Evolutionary conservation across 805 yeast genomes (phyloP).

Genomic region (Hanseniaspora taiwanica): DNA sequence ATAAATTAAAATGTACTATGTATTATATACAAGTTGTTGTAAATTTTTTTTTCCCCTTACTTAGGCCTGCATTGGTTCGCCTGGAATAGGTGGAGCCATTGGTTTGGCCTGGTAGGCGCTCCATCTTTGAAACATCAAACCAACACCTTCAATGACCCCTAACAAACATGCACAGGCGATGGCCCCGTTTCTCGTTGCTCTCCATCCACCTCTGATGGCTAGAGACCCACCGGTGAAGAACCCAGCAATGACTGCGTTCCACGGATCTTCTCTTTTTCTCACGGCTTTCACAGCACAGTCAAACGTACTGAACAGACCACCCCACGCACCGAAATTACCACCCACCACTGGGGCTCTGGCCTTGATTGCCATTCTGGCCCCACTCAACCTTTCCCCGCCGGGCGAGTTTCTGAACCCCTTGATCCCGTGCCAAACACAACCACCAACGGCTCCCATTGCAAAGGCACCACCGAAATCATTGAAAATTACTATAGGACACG

Average conservation of each 20-base stretch:
- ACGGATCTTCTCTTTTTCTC: constrained; percentile 95
- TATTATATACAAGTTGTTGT: too few relatives aligned
- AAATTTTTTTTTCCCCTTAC: constrained; percentile 1
- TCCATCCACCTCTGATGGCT: constrained; percentile 98
- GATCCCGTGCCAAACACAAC: constrained; percentile 97
- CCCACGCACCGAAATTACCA: constrained; percentile 99
- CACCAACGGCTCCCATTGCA: constrained; percentile 98
- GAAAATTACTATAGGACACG: constrained; percentile 92
- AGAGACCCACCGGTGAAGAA: constrained; percentile 96
- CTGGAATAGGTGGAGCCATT: constrained; percentile 44
- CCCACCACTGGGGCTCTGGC: constrained; percentile 98
- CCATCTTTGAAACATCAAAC: constrained; percentile 85
- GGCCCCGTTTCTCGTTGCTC: constrained; percentile 90
- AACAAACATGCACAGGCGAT: constrained; percentile 93
- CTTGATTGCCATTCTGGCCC: constrained; percentile 80
- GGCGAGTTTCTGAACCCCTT: constrained; percentile 98
- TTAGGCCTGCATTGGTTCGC: constrained; percentile 23
- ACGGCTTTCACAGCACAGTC: constrained; percentile 93
- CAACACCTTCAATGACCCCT: constrained; percentile 97
- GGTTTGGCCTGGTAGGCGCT: constrained; percentile 76
- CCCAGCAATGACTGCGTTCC: constrained; percentile 97
- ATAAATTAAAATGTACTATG: too few relatives aligned
- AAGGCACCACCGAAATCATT: constrained; percentile 99
- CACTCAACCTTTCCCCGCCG: constrained; percentile 84
- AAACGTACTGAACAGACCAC: constrained; percentile 90